Percentiles rank a stretch among this genome's conserved stretches.
Evolutionary conservation across 768 basidiomycete species (phyloP).

Genomic region (Pleurotus tuber-regium): DNA sequence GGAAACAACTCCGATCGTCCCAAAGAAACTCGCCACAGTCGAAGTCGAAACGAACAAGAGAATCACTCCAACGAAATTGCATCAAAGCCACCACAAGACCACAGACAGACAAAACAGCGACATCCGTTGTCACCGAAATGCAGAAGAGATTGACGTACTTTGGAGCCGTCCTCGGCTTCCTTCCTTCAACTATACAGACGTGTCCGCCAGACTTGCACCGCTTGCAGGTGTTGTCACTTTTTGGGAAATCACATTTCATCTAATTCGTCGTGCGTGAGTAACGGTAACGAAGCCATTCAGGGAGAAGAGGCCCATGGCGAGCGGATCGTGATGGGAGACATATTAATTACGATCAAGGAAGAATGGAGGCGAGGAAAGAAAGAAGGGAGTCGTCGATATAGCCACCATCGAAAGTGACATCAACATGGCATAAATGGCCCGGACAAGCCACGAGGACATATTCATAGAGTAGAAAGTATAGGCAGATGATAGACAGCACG

Average conservation of each 20-base stretch:
- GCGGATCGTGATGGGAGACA: slow-evolving; percentile 7
- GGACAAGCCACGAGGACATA: not conserved
- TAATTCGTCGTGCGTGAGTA: slow-evolving; percentile 24
- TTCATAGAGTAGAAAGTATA: not conserved
- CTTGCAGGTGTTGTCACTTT: slow-evolving; percentile 70
- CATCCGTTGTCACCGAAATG: slow-evolving; percentile 16
- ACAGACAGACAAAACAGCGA: slow-evolving; percentile 9
- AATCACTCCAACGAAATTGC: not conserved
- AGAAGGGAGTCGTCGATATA: slow-evolving; percentile 4
- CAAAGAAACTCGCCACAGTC: slow-evolving; percentile 4
- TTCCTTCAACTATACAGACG: slow-evolving; percentile 79
- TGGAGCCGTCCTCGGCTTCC: slow-evolving; percentile 73
- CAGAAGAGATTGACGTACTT: slow-evolving; percentile 57
- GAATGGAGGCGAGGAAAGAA: not conserved
- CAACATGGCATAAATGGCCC: not conserved
- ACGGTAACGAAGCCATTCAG: slow-evolving; percentile 7
- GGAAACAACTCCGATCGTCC: slow-evolving; percentile 4
- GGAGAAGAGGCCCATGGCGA: not conserved
- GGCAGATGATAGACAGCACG: no score
- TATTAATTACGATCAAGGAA: slow-evolving; percentile 7
- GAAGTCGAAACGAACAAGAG: slow-evolving; percentile 10
- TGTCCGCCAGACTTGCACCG: slow-evolving; percentile 73
- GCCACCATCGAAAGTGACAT: slow-evolving; percentile 3
- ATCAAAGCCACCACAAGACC: not conserved
- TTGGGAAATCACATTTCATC: slow-evolving; percentile 88